phyloP scores from a whole-genome alignment of 2,329 filamentous ascomycete genomes.

The Bertia moriformis region DNA sequence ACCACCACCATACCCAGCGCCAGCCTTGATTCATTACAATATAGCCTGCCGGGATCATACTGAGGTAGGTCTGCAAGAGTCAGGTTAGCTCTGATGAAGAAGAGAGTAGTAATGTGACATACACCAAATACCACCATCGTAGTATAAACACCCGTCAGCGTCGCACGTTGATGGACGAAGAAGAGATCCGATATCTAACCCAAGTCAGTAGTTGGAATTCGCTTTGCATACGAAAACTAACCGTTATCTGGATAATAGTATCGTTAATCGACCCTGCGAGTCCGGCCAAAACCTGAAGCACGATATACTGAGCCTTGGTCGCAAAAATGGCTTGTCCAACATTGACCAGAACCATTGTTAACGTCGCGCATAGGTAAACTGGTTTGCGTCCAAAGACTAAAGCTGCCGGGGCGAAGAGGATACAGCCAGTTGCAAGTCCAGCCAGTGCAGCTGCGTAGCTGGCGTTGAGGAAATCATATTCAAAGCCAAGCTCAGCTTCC shows the following conservation, averaged over 20 bases:
- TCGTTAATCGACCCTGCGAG: too few relatives aligned
- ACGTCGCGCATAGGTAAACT: constrained; percentile 22
- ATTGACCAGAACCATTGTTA: too few relatives aligned
- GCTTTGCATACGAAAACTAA: too few relatives aligned
- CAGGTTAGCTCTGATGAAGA: constrained; percentile 14
- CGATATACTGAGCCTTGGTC: too few relatives aligned
- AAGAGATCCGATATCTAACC: constrained; percentile 30
- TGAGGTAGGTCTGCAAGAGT: constrained; percentile 19
- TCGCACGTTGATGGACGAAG: constrained; percentile 29
- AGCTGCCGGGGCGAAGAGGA: constrained; percentile 23
- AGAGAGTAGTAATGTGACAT: constrained; percentile 22
- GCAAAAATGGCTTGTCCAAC: too few relatives aligned
- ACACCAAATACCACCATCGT: too few relatives aligned
- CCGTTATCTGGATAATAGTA: too few relatives aligned
- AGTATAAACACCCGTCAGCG: constrained; percentile 30
- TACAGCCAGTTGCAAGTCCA: constrained; percentile 17
- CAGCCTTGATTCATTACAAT: constrained; percentile 19
- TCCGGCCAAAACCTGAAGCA: too few relatives aligned
- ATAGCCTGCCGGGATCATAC: constrained; percentile 22
- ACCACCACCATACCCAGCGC: constrained; percentile 34
- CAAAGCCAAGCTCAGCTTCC: constrained; percentile 22
- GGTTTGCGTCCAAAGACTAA: constrained; percentile 24
- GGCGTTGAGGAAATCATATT: constrained; percentile 20
- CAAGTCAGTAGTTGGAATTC: too few relatives aligned
- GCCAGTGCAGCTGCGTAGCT: constrained; percentile 23